These are phyloP conservation scores for Fusarium armeniacum DNA, from an alignment of 2,329 filamentous ascomycete species.

Conservation along the genomic window DNA sequence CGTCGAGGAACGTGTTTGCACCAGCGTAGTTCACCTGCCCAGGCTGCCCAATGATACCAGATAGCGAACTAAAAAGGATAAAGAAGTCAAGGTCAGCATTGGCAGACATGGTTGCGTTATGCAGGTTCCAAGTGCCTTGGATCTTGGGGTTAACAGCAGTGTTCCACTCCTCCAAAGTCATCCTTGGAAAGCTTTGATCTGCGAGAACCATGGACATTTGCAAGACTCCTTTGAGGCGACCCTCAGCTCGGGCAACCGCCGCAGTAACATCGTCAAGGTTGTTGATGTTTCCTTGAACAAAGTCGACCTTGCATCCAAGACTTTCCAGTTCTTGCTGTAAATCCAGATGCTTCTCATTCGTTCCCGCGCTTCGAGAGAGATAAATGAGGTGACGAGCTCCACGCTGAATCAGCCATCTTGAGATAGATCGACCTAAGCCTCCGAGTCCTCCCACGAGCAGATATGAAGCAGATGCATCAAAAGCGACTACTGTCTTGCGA, in stretches of 20 bases:
- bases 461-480: not conserved
- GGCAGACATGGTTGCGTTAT: not conserved
- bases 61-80: slow-evolving; percentile 12
- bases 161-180: slow-evolving; percentile 10
- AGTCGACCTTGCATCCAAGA: not conserved
- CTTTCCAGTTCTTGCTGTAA: slow-evolving; percentile 1
- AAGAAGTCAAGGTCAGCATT: slow-evolving; percentile 15
- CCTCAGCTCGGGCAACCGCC: not conserved
- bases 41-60: slow-evolving; percentile 6
- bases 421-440: slow-evolving; percentile 5
- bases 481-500: not conserved
- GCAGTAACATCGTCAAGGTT: not conserved
- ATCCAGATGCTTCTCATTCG: not conserved
- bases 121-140: slow-evolving; percentile 6
- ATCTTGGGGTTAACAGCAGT: slow-evolving; percentile 2
- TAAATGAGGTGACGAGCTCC: slow-evolving; percentile 10
- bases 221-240: slow-evolving; percentile 3
- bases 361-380: slow-evolving; percentile 9
- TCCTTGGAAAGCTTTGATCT: slow-evolving; percentile 1
- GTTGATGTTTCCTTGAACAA: slow-evolving; percentile 9
- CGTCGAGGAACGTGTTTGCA: slow-evolving; percentile 15
- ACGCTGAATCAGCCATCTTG: slow-evolving; percentile 7
- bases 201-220: slow-evolving; percentile 19
- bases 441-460: slow-evolving; percentile 9
- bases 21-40: slow-evolving; percentile 15